A percentile compares a stretch with the other conserved stretches of the same genome.
phyloP scores from a whole-genome alignment of 805 yeast species.

The Kazachstania bromeliacearum region DNA sequence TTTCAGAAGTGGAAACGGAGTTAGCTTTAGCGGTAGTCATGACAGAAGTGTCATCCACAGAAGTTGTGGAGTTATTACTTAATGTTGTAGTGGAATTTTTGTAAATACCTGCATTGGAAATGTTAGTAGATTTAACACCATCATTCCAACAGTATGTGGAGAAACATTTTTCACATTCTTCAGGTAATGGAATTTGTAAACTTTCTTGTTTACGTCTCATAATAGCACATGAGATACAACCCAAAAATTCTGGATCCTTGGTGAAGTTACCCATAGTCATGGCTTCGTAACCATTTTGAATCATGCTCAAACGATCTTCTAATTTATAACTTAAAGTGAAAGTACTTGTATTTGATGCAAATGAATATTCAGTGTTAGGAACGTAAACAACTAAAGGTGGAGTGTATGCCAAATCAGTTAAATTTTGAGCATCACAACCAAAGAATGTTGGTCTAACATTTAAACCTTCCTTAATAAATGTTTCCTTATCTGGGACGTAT shows the following conservation, averaged over 20 bases:
- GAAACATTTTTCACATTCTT: conserved; percentile 67
- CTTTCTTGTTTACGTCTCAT: conserved; percentile 72
- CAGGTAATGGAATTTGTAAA: conserved; percentile 45
- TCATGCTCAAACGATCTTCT: conserved; percentile 47
- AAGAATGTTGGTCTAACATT: conserved; percentile 72
- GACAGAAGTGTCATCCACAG: background rate
- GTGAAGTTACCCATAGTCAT: conserved; percentile 59
- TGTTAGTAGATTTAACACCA: conserved; percentile 8
- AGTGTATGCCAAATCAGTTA: conserved; percentile 43
- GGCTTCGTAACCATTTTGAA: conserved; percentile 66
- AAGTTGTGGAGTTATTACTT: conserved; percentile 1
- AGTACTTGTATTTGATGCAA: conserved; percentile 60
- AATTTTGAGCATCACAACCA: conserved; percentile 65
- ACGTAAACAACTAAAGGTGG: conserved; percentile 74
- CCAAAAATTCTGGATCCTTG: conserved; percentile 55
- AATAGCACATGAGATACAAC: conserved; percentile 77
- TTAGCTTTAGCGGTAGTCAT: conserved; percentile 4
- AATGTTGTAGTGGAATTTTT: conserved; percentile 2
- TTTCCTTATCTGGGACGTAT: conserved; percentile 59
- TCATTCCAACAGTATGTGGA: conserved; percentile 71
- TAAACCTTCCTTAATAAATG: conserved; percentile 51
- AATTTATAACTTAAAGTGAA: conserved; percentile 52
- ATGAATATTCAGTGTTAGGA: conserved; percentile 64
- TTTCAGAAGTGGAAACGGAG: background rate
- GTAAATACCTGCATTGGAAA: conserved; percentile 6